phyloP scores from a whole-genome alignment of 257 asterid species.

The Solanum pinnatisectum region DNA sequence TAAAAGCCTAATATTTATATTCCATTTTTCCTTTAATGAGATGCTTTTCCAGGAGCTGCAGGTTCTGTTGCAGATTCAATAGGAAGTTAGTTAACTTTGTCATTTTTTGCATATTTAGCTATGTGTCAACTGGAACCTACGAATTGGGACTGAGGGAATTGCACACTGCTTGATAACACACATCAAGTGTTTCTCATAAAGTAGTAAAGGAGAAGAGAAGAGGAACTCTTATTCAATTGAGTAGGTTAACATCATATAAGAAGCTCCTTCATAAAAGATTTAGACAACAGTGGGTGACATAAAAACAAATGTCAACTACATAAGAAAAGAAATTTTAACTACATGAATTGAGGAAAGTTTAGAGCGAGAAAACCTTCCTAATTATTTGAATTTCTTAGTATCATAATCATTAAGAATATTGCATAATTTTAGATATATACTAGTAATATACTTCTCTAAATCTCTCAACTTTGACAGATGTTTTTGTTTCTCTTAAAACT shows the following conservation, averaged over 20 bases:
- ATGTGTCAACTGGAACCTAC: not conserved
- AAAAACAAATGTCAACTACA: not conserved
- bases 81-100: not conserved
- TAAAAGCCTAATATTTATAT: not conserved
- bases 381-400: not conserved
- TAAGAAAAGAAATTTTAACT: not conserved
- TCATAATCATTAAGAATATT: not conserved
- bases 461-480: not conserved
- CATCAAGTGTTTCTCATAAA: not conserved
- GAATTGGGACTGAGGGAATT: not conserved
- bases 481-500: not conserved
- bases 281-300: not conserved
- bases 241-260: not conserved
- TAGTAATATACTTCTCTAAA: not conserved
- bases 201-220: not conserved
- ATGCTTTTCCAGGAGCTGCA: not conserved
- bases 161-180: not conserved
- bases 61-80: not conserved
- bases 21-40: not conserved
- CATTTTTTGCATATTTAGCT: not conserved
- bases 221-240: not conserved
- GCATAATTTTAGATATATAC: not conserved
- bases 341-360: not conserved
- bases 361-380: not conserved
- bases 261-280: not conserved